Evolutionary conservation across 192 early-diverging fungal species (phyloP).

Genomic region (Spizellomyces sp.): DNA sequence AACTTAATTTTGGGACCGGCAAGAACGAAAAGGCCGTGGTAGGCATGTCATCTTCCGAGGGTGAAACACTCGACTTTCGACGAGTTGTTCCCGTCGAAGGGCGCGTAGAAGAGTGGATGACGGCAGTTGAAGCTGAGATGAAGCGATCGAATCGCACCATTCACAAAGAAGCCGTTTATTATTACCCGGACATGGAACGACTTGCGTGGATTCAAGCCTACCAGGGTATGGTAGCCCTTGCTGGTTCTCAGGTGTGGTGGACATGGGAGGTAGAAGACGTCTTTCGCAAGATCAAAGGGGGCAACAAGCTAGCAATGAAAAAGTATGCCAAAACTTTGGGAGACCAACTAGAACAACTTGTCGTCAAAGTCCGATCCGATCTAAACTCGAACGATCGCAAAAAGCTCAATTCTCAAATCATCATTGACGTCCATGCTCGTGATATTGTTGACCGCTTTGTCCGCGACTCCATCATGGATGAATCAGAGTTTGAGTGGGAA

Average conservation of each 20-base stretch:
- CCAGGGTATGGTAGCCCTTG: constrained; percentile 63
- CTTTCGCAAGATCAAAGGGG: constrained; percentile 57
- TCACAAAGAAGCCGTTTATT: constrained; percentile 64
- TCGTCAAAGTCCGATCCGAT: constrained; percentile 55
- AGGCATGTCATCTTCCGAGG: constrained; percentile 62
- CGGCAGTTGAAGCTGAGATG: constrained; percentile 62
- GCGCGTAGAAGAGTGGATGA: constrained; percentile 65
- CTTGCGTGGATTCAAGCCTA: constrained; percentile 55
- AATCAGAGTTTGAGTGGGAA: constrained; percentile 64
- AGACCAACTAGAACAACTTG: constrained; percentile 58
- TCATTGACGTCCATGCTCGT: constrained; percentile 64
- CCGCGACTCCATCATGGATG: constrained; percentile 57
- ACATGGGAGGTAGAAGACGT: constrained; percentile 70
- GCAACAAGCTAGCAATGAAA: constrained; percentile 64
- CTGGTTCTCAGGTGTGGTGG: constrained; percentile 70
- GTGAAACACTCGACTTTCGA: constrained; percentile 54
- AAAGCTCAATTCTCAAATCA: constrained; percentile 63
- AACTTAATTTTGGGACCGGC: constrained; percentile 64
- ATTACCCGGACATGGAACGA: constrained; percentile 62
- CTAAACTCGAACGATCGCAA: constrained; percentile 54
- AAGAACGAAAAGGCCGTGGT: constrained; percentile 61
- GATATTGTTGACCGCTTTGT: constrained; percentile 66
- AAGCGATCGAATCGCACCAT: constrained; percentile 59
- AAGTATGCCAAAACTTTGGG: constrained; percentile 54
- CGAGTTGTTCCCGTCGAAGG: constrained; percentile 52